Percentiles rank a stretch among this genome's conserved stretches.
phyloP scores from a whole-genome alignment of 768 basidiomycete genomes.

The Brasilioporus rufonigricans region DNA sequence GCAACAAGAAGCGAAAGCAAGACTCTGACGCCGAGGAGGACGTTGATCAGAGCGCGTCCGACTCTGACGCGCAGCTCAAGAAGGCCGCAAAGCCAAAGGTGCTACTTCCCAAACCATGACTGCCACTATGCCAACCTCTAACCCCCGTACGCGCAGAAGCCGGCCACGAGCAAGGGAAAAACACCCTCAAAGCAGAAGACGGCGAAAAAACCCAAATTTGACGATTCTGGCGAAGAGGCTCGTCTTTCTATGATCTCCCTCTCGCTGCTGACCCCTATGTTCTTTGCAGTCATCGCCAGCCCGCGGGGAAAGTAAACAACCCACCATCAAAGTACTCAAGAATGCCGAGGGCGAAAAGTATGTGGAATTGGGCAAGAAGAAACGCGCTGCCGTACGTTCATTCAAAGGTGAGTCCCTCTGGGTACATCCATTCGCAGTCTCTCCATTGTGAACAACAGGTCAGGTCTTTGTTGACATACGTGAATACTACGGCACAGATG shows the following conservation, averaged over 20 bases:
- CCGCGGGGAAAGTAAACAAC: constrained; percentile 1
- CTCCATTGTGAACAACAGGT: constrained; percentile 36
- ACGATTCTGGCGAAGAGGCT: constrained; percentile 4
- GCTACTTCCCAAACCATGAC: not conserved
- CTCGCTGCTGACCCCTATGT: constrained; percentile 16
- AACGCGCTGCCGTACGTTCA: constrained; percentile 54
- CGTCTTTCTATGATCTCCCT: not conserved
- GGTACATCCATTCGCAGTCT: constrained; percentile 18
- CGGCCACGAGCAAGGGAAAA: constrained; percentile 6
- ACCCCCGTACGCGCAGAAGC: not conserved
- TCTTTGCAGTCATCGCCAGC: constrained; percentile 10
- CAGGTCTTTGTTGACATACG: constrained; percentile 64
- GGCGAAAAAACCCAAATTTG: constrained; percentile 38
- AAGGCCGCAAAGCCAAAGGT: constrained; percentile 16
- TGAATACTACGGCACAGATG: constrained; percentile 61
- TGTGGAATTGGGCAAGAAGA: constrained; percentile 70
- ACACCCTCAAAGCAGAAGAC: constrained; percentile 18
- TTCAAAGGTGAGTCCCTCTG: constrained; percentile 42
- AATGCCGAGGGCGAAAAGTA: constrained; percentile 41
- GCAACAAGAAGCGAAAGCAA: constrained; percentile 18
- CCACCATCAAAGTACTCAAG: constrained; percentile 10
- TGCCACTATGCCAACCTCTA: not conserved
- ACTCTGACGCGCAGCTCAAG: constrained; percentile 15
- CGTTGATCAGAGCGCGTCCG: constrained; percentile 8
- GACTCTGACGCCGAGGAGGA: constrained; percentile 17